Evolutionary conservation across 2,329 filamentous ascomycete species (phyloP), one percentile per base, ranked within the genome.

Genomic region (Colletotrichum truncatum): DNA sequence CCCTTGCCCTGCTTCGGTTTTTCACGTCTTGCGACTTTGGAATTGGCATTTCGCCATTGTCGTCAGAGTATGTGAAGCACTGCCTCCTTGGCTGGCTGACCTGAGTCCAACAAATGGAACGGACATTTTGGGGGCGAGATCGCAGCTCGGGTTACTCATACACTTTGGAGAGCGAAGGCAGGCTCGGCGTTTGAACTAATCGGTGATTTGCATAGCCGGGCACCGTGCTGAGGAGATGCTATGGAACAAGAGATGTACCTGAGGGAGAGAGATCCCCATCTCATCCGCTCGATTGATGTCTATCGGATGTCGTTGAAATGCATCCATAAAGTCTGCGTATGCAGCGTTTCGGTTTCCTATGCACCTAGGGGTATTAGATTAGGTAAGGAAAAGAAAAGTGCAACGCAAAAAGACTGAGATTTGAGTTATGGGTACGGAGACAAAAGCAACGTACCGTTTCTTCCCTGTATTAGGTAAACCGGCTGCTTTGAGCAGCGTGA

Each of bases 51-150:
- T 45, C 38, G 21, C 45, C 36, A 58, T 48, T n/a, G 30, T 41
- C 36, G 26, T 34, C 54, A 36, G 30, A 49, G 16, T 28, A 18
- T 11, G 12, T 30, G 9, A 23, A n/a, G 45, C 25, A 9, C 18
- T 18, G n/a, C n/a, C 21, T n/a, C 18, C 32, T 18, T 36, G 49
- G 51, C 49, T 36, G 25, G n/a, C 39, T 18, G 12, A 26, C n/a
- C 21, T 11, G 36, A 14, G 26, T 62, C 62, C 48, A 41, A 62
- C 56, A 4, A 62, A 41, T 57, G 49, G 56, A 54, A 61, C 62
- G 62, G 62, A 41, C 32, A 41, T 54, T 26, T 65, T 34, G 57
- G 62, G 18, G 28, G 54, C 54, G 41, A 57, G 30, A 48, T 48
- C 54, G 54, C 41, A 57, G 8, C 39, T 28, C 28, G 16, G 16